A percentile compares a stretch with the other conserved stretches of the same genome.
These are phyloP conservation scores for Pestalotiopsis sp. DNA, from an alignment of 2,329 filamentous ascomycete genomes.

Conservation along the genomic window DNA sequence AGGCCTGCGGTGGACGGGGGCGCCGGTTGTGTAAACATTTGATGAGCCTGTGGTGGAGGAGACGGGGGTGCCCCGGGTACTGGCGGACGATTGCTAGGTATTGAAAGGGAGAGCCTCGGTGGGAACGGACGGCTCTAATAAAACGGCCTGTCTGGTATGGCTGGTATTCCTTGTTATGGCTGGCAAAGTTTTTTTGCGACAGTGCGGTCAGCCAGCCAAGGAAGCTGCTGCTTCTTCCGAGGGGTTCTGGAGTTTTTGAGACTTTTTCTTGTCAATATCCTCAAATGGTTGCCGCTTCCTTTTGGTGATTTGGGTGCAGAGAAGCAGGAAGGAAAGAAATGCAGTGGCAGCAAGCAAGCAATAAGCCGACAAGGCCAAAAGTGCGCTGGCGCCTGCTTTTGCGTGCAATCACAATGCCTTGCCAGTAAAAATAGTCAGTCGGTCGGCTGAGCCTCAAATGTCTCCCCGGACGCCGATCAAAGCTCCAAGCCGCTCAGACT, in stretches of 20 bases:
- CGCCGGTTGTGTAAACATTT: constrained; percentile 33
- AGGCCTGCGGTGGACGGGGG: constrained; percentile 28
- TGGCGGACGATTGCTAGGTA: neutral
- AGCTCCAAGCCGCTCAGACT: neutral
- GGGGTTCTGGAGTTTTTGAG: neutral
- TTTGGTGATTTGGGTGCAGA: too few species aligned
- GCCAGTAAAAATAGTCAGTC: neutral
- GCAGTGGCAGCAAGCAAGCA: too few species aligned
- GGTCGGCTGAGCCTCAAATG: neutral
- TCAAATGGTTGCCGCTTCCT: too few species aligned
- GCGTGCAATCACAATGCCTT: neutral
- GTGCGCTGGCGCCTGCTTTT: neutral
- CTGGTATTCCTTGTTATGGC: neutral
- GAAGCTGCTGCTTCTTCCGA: neutral
- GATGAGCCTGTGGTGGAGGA: constrained; percentile 4
- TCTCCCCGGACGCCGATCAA: neutral
- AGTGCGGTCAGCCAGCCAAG: neutral
- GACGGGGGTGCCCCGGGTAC: constrained; percentile 4
- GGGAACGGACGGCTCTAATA: constrained; percentile 2
- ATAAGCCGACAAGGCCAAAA: neutral
- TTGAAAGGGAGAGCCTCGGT: neutral
- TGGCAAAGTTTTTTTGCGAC: neutral
- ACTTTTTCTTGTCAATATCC: too few species aligned
- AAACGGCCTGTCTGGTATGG: neutral
- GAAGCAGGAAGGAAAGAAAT: too few species aligned